Base-by-base conservation (phyloP, 371 early-diverging fungal genomes). In the Apophysomyces variabilis region DNA sequence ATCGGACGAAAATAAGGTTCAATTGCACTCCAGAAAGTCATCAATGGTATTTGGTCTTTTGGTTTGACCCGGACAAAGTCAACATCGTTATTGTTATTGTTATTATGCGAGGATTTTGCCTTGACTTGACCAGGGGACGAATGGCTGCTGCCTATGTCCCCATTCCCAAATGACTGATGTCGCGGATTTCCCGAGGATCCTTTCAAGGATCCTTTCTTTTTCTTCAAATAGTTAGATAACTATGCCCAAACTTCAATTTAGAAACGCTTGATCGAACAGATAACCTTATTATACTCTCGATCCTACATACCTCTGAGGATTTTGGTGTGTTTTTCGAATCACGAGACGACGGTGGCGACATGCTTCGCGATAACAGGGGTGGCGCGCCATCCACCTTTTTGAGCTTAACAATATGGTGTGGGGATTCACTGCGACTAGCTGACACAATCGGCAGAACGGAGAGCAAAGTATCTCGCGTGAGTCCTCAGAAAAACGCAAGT, bases 1-100 rank as follows among this genome's bases (percentile, higher is more conserved):
- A 96, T 72, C 26, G 83, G 82, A 5, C 94, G 79, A 67, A 95
- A 93, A 71, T 90, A 95, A 60, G 94, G 93, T 37, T 96, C 97
- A 61, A 91, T 75, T 9, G 91, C 90, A 6, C 82, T 66, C 92
- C 93, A 94, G 69, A 93, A 96, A 4, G 89, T 88, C 14, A 84
- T 76, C 37, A 94, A 87, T 5, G 93, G 92, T 12, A 95, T 87
- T 73, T 95, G 96, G 67, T 92, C 74, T 59, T 76, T 74, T 1
- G 78, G 73, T 65, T 82, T 82, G 35, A 79, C 78, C 21, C 83
- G 69, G 7, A 78, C 66, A 57, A 79, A 74, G 35, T 82, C 83
- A 14, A 74, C 50, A 5, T 81, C 79, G 18, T 77, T 50, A 26
- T n/a, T 50, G 54, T 3, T 50, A 11, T 21, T 50, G 54, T 21